Percentiles rank a stretch among this genome's conserved stretches.
phyloP scores from a whole-genome alignment of 1,284 basidiomycete species.

The Neonothopanus nambi region DNA sequence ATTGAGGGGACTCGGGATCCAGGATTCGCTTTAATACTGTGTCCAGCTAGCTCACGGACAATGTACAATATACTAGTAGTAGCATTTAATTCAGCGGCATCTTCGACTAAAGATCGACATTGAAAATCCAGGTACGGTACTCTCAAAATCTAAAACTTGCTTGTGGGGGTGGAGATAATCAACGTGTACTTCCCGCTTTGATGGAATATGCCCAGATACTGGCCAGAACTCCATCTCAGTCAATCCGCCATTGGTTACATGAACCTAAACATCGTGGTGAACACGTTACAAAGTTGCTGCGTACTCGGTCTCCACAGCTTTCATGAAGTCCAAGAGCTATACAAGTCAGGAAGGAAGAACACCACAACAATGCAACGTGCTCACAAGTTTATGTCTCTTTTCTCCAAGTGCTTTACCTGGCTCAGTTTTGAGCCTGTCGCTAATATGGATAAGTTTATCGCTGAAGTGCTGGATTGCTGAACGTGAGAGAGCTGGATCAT shows the following conservation, averaged over 20 bases:
- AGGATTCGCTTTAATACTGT: not conserved
- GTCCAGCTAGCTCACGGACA: no score
- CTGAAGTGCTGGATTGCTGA: conserved; percentile 85
- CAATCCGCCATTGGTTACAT: no score
- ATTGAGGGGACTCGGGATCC: conserved; percentile 27
- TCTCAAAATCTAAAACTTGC: no score
- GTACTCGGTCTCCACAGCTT: conserved; percentile 50
- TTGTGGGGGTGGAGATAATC: no score
- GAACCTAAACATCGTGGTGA: no score
- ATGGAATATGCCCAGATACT: no score
- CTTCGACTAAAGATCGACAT: no score
- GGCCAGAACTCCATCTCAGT: no score
- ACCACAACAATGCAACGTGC: conserved; percentile 27
- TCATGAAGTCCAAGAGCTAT: conserved; percentile 59
- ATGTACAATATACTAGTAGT: no score
- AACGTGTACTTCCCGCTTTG: no score
- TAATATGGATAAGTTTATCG: conserved; percentile 82
- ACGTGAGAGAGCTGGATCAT: conserved; percentile 45
- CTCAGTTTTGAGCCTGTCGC: conserved; percentile 75
- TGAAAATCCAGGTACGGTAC: no score
- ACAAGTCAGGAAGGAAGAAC: conserved; percentile 9
- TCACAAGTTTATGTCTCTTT: conserved; percentile 71
- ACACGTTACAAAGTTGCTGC: not conserved
- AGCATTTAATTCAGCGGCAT: no score
- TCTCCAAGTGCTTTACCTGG: conserved; percentile 70